Conservation (phyloP, 176 grass and related monocot species). For the Typha latifolia region DNA sequence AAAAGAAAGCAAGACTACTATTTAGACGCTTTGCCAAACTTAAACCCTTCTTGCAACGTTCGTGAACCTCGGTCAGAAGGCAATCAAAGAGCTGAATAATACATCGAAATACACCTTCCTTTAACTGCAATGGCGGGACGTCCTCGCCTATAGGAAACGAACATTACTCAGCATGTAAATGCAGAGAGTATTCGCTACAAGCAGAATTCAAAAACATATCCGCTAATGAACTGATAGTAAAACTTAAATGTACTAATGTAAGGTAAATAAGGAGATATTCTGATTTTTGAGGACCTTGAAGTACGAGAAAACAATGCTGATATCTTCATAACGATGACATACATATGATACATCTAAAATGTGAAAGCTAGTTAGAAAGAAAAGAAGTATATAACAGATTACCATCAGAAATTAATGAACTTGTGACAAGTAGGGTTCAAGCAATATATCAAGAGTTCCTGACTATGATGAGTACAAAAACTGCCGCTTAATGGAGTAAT, state of each 20-base stretch:
- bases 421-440: too few relatives aligned
- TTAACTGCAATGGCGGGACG: constrained; percentile 84
- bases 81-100: constrained; percentile 97
- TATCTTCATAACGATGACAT: too few relatives aligned
- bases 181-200: neutral
- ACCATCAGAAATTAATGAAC: too few relatives aligned
- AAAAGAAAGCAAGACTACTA: constrained; percentile 95
- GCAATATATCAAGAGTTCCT: too few relatives aligned
- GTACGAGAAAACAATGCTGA: too few relatives aligned
- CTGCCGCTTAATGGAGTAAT: too few relatives aligned
- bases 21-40: constrained; percentile 92
- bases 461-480: too few relatives aligned
- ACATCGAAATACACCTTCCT: constrained; percentile 95
- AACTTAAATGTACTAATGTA: neutral
- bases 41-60: constrained; percentile 97
- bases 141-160: constrained; percentile 61
- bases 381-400: too few relatives aligned
- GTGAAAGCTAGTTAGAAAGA: too few relatives aligned
- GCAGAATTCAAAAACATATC: neutral
- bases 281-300: neutral
- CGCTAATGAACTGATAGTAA: neutral
- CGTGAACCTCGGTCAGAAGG: constrained; percentile 97
- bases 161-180: neutral
- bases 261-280: neutral
- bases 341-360: too few relatives aligned